Percentiles rank a stretch among this genome's conserved stretches.
Conservation (phyloP, 805 yeast genomes). For the Zygoascus bituminiphila region DNA sequence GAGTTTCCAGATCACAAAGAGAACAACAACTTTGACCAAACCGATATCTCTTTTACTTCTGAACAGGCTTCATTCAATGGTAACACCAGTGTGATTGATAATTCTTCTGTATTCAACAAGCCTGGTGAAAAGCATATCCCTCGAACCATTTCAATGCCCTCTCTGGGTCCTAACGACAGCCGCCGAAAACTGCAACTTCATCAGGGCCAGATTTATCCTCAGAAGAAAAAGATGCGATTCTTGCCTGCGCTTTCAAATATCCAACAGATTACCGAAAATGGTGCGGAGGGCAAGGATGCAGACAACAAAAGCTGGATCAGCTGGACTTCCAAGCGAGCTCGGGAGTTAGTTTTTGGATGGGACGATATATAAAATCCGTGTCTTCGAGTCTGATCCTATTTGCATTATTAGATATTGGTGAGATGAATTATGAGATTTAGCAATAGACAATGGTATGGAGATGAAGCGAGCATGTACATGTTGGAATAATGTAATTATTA, state of each 20-base stretch:
- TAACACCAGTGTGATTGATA: background rate
- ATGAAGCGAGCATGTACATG: too few species aligned
- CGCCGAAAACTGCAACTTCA: background rate
- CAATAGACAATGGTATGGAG: too few species aligned
- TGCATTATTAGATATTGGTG: too few species aligned
- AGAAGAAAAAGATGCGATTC: background rate
- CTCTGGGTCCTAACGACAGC: background rate
- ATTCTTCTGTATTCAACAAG: background rate
- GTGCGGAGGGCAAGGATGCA: conserved; percentile 34
- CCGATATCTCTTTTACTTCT: background rate
- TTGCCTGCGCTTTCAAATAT: background rate
- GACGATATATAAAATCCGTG: conserved; percentile 33
- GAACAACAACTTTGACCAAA: background rate
- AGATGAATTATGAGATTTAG: background rate
- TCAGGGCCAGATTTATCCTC: background rate
- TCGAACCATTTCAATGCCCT: background rate
- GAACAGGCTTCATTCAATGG: background rate
- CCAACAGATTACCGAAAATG: conserved; percentile 38
- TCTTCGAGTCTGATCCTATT: too few species aligned
- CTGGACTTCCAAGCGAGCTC: conserved; percentile 29
- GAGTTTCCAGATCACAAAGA: background rate
- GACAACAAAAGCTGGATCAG: conserved; percentile 24
- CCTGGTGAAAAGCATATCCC: background rate
- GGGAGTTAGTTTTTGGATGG: conserved; percentile 49
- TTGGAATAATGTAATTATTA: too few species aligned